phyloP scores from a whole-genome alignment of 768 basidiomycete species.

The Psilocybe cubensis region DNA sequence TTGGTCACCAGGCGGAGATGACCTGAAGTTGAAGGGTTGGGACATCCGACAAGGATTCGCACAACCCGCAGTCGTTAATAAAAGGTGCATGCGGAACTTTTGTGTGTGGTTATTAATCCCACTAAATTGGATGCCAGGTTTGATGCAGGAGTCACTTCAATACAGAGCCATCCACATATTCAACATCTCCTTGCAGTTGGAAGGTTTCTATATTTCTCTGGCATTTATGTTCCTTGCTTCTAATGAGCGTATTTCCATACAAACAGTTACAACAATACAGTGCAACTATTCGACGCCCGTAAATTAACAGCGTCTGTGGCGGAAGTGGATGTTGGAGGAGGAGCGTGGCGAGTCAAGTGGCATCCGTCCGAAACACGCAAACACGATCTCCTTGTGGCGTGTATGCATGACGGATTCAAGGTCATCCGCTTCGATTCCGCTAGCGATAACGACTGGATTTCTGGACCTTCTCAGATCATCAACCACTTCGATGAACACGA shows the following conservation, averaged over 20 bases:
- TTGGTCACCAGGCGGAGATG: conserved; percentile 78
- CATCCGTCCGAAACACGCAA: conserved; percentile 74
- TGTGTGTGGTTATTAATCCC: neutral
- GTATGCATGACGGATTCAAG: conserved; percentile 98
- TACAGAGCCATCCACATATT: conserved; percentile 79
- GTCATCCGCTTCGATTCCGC: conserved; percentile 53
- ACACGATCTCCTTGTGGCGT: conserved; percentile 85
- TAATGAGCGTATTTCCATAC: neutral
- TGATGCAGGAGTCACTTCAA: conserved; percentile 89
- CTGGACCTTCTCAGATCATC: conserved; percentile 39
- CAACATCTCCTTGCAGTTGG: conserved; percentile 91
- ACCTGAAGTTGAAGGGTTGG: conserved; percentile 89
- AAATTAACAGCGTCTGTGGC: conserved; percentile 61
- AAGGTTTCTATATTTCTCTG: conserved; percentile 53
- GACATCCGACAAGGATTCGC: conserved; percentile 72
- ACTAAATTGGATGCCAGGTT: conserved; percentile 56
- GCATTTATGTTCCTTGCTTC: neutral
- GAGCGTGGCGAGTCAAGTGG: conserved; percentile 97
- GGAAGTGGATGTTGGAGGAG: conserved; percentile 79
- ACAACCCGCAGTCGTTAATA: conserved; percentile 71
- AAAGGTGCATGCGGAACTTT: conserved; percentile 46
- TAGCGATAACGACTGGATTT: conserved; percentile 14
- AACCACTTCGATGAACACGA: conserved; percentile 75
- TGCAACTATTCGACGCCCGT: conserved; percentile 84
- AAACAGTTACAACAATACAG: conserved; percentile 78